Conservation (phyloP, 202 grass and related monocot species). For the Carex arenaria region DNA sequence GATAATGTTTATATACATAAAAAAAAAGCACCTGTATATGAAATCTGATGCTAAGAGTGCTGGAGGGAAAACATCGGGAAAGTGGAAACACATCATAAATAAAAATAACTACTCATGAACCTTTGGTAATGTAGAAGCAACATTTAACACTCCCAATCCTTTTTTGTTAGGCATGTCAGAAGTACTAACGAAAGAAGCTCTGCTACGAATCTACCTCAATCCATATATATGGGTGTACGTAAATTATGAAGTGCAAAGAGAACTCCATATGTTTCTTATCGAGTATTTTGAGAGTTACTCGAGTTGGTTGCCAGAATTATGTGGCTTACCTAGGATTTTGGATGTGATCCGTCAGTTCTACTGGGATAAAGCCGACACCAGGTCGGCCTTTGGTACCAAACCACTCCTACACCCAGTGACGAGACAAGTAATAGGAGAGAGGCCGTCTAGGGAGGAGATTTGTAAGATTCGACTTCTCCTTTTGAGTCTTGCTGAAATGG, state of each 20-base stretch:
- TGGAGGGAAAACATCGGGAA: not conserved
- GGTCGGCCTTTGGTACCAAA: slow-evolving; percentile 49
- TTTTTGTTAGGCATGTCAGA: slow-evolving; percentile 77
- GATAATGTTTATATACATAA: not conserved
- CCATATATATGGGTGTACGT: slow-evolving; percentile 88
- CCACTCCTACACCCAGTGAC: slow-evolving; percentile 57
- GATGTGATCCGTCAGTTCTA: slow-evolving; percentile 72
- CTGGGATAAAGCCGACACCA: slow-evolving; percentile 62
- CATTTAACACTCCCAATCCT: not conserved
- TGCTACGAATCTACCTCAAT: slow-evolving; percentile 84
- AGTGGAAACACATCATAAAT: not conserved
- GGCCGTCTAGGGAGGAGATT: slow-evolving; percentile 69
- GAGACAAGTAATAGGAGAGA: slow-evolving; percentile 58
- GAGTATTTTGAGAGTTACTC: slow-evolving; percentile 82
- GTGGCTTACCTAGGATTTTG: slow-evolving; percentile 74
- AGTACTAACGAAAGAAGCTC: slow-evolving; percentile 73
- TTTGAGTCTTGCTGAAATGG: slow-evolving; percentile 94
- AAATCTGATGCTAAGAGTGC: not conserved
- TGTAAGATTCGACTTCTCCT: slow-evolving; percentile 83
- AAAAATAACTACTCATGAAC: not conserved
- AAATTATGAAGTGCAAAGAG: slow-evolving; percentile 79
- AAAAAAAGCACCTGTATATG: not conserved
- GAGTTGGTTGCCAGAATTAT: slow-evolving; percentile 55
- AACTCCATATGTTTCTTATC: slow-evolving; percentile 85
- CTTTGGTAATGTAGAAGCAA: not conserved